phyloP scores from a whole-genome alignment of 1,284 basidiomycete genomes.

The Thecaphora thlaspeos region DNA sequence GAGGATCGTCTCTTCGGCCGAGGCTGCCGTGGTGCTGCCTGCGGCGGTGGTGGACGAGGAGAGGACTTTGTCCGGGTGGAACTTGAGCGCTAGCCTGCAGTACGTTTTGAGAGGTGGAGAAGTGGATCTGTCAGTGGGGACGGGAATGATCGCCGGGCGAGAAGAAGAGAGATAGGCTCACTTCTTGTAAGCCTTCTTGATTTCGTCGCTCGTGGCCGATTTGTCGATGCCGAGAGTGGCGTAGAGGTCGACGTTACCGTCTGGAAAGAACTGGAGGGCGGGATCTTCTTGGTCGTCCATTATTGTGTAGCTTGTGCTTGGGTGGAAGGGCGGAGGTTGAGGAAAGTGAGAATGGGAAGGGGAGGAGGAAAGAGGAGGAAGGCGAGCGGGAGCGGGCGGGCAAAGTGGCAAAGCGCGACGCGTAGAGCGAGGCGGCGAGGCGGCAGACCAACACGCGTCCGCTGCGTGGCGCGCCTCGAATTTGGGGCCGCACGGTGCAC shows the following conservation, averaged over 20 bases:
- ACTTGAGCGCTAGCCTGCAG: constrained; percentile 51
- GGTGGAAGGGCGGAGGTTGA: background rate
- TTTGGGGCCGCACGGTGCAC: no score
- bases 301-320: no score
- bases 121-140: background rate
- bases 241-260: constrained; percentile 54
- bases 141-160: background rate
- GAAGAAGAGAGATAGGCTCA: constrained; percentile 12
- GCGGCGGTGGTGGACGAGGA: constrained; percentile 6
- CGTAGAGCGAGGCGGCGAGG: no score
- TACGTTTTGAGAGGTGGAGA: constrained; percentile 1
- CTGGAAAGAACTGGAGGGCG: constrained; percentile 50
- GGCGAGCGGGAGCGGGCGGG: no score
- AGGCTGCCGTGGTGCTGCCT: background rate
- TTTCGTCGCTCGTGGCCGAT: constrained; percentile 39
- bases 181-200: constrained; percentile 53
- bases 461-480: no score
- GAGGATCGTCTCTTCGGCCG: constrained; percentile 29
- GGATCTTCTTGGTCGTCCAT: constrained; percentile 49
- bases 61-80: constrained; percentile 56
- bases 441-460: no score
- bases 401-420: no score
- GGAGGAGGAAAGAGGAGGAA: background rate
- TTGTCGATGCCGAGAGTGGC: constrained; percentile 42
- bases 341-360: background rate